phyloP scores from a whole-genome alignment of 257 asterid species.

The Verbena officinalis region DNA sequence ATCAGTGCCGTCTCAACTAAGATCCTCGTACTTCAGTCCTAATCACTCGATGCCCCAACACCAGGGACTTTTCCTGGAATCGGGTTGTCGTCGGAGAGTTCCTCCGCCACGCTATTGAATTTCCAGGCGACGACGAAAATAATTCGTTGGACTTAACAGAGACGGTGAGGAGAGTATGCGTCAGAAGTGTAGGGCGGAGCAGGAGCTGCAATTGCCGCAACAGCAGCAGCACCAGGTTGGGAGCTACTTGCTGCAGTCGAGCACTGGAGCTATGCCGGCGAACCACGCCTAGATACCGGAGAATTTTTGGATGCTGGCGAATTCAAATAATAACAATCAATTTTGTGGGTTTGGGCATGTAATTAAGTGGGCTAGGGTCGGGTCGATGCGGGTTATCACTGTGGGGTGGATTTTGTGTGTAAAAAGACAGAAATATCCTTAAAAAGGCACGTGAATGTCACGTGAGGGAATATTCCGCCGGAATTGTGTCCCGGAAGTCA shows the following conservation, averaged over 20 bases:
- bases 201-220: slow-evolving; percentile 49
- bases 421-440: no score
- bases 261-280: slow-evolving; percentile 69
- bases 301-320: slow-evolving; percentile 91
- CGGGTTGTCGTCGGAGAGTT: slow-evolving; percentile 60
- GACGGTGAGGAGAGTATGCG: slow-evolving; percentile 53
- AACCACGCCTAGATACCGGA: slow-evolving; percentile 79
- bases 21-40: slow-evolving; percentile 73
- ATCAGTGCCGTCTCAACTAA: slow-evolving; percentile 88
- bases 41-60: slow-evolving; percentile 58
- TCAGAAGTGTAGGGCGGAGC: slow-evolving; percentile 67
- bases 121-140: slow-evolving; percentile 61
- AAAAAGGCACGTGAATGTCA: no score
- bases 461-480: no score
- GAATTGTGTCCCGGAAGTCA: no score
- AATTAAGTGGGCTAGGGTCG: no score
- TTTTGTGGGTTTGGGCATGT: no score
- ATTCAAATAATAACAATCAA: slow-evolving; percentile 59
- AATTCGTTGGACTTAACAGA: slow-evolving; percentile 51
- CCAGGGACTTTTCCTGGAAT: slow-evolving; percentile 60
- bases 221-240: slow-evolving; percentile 70
- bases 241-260: slow-evolving; percentile 70
- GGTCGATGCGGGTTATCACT: no score
- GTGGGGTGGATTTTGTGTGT: no score
- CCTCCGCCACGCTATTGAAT: slow-evolving; percentile 61